A percentile compares a stretch with the other conserved stretches of the same genome.
These are phyloP conservation scores for Priceomyces carsonii DNA, from an alignment of 805 yeast genomes.

Conservation along the genomic window DNA sequence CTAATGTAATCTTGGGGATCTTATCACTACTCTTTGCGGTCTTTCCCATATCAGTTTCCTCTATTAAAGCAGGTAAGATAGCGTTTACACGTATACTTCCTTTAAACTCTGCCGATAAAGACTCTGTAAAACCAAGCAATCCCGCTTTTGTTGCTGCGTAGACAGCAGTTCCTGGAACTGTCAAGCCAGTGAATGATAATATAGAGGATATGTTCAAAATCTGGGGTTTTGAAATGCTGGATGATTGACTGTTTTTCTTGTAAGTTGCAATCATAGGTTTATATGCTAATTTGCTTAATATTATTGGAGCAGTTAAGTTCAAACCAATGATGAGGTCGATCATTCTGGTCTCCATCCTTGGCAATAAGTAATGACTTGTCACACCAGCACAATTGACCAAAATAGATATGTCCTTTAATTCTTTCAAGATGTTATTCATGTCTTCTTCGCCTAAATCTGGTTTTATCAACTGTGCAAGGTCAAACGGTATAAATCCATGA, in stretches of 20 bases:
- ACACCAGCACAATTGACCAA: constrained; percentile 70
- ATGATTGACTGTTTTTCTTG: constrained; percentile 11
- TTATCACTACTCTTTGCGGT: constrained; percentile 22
- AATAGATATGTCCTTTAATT: constrained; percentile 40
- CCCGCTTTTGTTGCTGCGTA: constrained; percentile 77
- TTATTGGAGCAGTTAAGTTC: constrained; percentile 63
- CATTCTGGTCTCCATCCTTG: constrained; percentile 39
- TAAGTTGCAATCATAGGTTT: constrained; percentile 48
- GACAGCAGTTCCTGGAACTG: constrained; percentile 57
- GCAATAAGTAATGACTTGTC: constrained; percentile 55
- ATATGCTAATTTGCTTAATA: constrained; percentile 53
- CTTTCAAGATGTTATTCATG: constrained; percentile 15
- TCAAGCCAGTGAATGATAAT: constrained; percentile 42
- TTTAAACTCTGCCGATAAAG: constrained; percentile 61
- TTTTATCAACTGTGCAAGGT: constrained; percentile 24
- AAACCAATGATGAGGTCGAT: constrained; percentile 50
- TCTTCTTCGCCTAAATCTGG: constrained; percentile 14
- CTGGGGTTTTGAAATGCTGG: constrained; percentile 18
- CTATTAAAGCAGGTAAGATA: constrained; percentile 65
- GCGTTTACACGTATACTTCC: constrained; percentile 62
- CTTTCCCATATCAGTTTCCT: constrained; percentile 66
- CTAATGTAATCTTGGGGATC: constrained; percentile 23
- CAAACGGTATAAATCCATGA: constrained; percentile 35
- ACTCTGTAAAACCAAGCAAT: constrained; percentile 57
- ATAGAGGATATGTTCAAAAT: constrained; percentile 71